Evolutionary conservation across 768 basidiomycete genomes (phyloP), one percentile per base, ranked within the genome.

Genomic region (Leucogyrophana mollusca): DNA sequence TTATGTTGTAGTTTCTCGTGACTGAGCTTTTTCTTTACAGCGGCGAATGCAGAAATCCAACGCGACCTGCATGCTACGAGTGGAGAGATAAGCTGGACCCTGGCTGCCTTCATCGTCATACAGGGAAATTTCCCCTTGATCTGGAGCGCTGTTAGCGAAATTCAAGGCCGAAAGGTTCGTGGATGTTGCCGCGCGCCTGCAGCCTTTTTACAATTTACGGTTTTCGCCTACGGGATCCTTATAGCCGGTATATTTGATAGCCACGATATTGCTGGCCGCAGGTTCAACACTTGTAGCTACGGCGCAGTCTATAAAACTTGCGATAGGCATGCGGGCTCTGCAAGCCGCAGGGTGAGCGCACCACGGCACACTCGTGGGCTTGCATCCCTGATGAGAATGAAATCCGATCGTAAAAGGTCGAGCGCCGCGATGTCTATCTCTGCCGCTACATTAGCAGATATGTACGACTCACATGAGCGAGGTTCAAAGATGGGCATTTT

Each of bases 401-500:
- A 30, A 30, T 36, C 50, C 34, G 54, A 18, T 44, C 3, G 16
- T 3, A 10, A 35, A 47, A 84, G 82, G 11, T 83, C 82, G 4
- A 79, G 81, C 42, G 84, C 86, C 1, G 82, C 87, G 13, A 74
- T 86, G 46, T 64, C 83, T 0, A 80, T 91, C 38, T 89, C 88
- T 9, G 87, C 86, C 1, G 87, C 85, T 4, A 87, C 87, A 0
- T 71, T 91, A 3, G 86, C 88, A 3, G 89, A 90, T 59, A 82
- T 90, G 14, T 90, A 80, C 54, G 88, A 90, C 22, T 79, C 87
- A 0, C 68, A 73, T n/a, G 83, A 90, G 56, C 73, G 90, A n/a
- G 90, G 90, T 3, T 78, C 76, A 8, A 87, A 82, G 73, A 85
- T 92, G 78, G 90, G 91, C 0, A 71, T 91, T 17, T 92, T 83